Percentiles rank a stretch among this genome's conserved stretches.
phyloP scores from a whole-genome alignment of 2,329 filamentous ascomycete species.

The Phialocephala subalpina region DNA sequence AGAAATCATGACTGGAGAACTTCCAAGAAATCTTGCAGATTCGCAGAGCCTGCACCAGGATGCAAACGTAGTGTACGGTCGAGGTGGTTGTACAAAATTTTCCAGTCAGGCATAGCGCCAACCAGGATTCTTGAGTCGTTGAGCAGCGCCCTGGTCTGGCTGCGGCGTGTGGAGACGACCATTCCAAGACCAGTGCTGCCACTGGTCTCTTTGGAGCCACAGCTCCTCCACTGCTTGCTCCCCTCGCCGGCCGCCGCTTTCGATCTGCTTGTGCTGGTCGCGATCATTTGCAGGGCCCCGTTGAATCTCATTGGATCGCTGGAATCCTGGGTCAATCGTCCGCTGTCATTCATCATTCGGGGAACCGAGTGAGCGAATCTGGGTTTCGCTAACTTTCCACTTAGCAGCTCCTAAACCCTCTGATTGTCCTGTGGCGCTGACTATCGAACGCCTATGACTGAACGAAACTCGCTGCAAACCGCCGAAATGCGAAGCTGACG shows the following conservation, averaged over 20 bases:
- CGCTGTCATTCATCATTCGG: not conserved
- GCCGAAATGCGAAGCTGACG: conserved; percentile 27
- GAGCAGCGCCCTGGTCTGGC: not conserved
- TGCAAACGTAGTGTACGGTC: not conserved
- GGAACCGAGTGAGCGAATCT: not conserved
- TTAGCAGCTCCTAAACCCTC: conserved; percentile 11
- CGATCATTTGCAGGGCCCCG: conserved; percentile 9
- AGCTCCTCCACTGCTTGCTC: not conserved
- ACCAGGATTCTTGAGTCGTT: not conserved
- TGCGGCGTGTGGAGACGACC: not conserved
- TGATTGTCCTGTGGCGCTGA: conserved; percentile 30
- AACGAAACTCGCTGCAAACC: conserved; percentile 15
- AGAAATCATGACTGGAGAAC: conserved; percentile 5
- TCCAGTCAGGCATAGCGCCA: conserved; percentile 14
- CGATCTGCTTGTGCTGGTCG: conserved; percentile 6
- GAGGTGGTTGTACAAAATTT: conserved; percentile 16
- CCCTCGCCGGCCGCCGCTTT: conserved; percentile 2
- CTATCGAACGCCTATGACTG: conserved; percentile 35
- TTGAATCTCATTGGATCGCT: not conserved
- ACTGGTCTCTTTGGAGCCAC: not conserved
- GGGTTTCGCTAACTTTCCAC: conserved; percentile 26
- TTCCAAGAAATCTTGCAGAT: conserved; percentile 10
- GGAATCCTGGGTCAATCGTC: conserved; percentile 8
- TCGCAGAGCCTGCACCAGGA: conserved; percentile 3
- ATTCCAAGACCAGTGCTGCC: too few species aligned